Evolutionary conservation across 257 asterid genomes (phyloP).

Genomic region (Solanum sejunctum): DNA sequence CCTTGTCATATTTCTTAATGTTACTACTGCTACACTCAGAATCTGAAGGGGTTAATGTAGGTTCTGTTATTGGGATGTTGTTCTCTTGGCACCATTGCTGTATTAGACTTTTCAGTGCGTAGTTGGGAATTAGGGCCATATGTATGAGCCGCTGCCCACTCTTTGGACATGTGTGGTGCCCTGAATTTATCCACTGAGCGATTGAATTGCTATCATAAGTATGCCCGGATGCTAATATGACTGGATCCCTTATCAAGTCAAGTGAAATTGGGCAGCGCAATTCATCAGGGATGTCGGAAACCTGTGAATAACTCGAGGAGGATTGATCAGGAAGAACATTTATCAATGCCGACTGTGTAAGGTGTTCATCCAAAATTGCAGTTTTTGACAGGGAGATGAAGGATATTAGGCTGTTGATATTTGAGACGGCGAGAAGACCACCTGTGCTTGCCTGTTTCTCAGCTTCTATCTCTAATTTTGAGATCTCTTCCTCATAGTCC

Average conservation of each 20-base stretch:
- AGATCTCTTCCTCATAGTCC: slow-evolving; percentile 55
- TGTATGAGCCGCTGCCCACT: slow-evolving; percentile 80
- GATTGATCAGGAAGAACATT: slow-evolving; percentile 25
- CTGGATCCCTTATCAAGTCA: slow-evolving; percentile 78
- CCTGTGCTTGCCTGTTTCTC: slow-evolving; percentile 85
- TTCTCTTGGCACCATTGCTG: slow-evolving; percentile 77
- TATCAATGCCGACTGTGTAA: slow-evolving; percentile 21
- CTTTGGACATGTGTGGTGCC: slow-evolving; percentile 79
- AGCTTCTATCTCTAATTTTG: slow-evolving; percentile 53
- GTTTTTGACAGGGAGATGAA: slow-evolving; percentile 42
- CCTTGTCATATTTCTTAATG: slow-evolving; percentile 29
- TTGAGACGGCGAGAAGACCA: slow-evolving; percentile 56
- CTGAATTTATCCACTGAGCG: slow-evolving; percentile 80
- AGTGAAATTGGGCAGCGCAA: slow-evolving; percentile 76
- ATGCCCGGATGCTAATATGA: slow-evolving; percentile 79
- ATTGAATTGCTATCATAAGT: slow-evolving; percentile 70
- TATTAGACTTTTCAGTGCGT: slow-evolving; percentile 52
- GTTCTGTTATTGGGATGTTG: slow-evolving; percentile 32
- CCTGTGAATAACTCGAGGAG: slow-evolving; percentile 22
- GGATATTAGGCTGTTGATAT: slow-evolving; percentile 55
- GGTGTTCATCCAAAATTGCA: slow-evolving; percentile 16
- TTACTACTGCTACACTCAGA: slow-evolving; percentile 27
- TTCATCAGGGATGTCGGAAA: slow-evolving; percentile 52
- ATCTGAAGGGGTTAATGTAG: slow-evolving; percentile 29
- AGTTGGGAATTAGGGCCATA: slow-evolving; percentile 80